These are phyloP conservation scores for Sporothrix schenckii DNA, from an alignment of 2,329 filamentous ascomycete species.

Conservation along the genomic window DNA sequence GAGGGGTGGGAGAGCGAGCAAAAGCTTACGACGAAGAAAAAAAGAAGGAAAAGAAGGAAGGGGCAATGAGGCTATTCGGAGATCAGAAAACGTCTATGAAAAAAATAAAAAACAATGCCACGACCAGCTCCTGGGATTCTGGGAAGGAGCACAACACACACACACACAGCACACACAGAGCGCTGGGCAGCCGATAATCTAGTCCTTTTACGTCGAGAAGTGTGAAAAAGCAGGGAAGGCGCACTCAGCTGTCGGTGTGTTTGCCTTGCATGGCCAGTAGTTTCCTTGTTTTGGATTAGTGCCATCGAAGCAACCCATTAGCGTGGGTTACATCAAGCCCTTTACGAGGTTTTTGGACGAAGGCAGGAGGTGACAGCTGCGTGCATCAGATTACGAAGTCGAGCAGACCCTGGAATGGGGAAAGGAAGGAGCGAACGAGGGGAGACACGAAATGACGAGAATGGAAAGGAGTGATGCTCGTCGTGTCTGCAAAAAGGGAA, in stretches of 20 bases:
- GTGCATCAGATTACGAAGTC: slow-evolving; percentile 23
- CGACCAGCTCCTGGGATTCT: slow-evolving; percentile 18
- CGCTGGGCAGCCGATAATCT: neutral
- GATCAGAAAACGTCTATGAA: neutral
- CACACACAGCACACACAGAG: neutral
- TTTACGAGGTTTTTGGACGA: slow-evolving; percentile 27
- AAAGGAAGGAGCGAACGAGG: slow-evolving; percentile 15
- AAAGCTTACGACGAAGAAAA: neutral
- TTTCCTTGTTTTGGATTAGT: slow-evolving; percentile 34
- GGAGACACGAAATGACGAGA: neutral
- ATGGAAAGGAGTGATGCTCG: neutral
- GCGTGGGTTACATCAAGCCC: slow-evolving; percentile 30
- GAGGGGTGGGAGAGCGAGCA: neutral
- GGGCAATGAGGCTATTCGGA: slow-evolving; percentile 30
- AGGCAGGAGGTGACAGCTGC: slow-evolving; percentile 9
- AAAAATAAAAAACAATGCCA: neutral
- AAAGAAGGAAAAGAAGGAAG: neutral
- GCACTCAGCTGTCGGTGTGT: slow-evolving; percentile 33
- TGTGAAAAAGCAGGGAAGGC: slow-evolving; percentile 33
- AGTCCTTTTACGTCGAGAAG: slow-evolving; percentile 7
- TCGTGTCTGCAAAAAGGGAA: slow-evolving; percentile 6
- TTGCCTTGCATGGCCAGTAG: slow-evolving; percentile 29
- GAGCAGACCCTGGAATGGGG: neutral
- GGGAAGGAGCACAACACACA: slow-evolving; percentile 8
- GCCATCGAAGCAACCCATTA: slow-evolving; percentile 18